These are phyloP conservation scores for Seminavis robusta DNA, from an alignment of 108 stramenopile genomes.

Conservation along the genomic window DNA sequence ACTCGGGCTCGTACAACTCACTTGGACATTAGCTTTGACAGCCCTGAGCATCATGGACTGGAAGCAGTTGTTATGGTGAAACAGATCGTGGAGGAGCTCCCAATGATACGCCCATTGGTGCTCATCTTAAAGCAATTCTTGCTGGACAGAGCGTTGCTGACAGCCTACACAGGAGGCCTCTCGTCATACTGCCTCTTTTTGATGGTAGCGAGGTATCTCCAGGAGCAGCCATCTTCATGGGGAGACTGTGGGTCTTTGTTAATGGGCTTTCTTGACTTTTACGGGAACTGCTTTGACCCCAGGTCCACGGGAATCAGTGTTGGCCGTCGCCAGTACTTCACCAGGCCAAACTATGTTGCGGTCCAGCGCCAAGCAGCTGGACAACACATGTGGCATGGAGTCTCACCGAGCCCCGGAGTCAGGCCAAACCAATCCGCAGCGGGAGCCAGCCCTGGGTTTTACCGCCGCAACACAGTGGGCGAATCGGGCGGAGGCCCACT, in stretches of 20 bases:
- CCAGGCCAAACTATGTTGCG: slow-evolving; percentile 44
- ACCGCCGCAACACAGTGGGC: neutral
- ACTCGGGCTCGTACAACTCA: slow-evolving; percentile 60
- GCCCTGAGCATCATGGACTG: slow-evolving; percentile 76
- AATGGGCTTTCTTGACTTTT: slow-evolving; percentile 93
- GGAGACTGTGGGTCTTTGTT: slow-evolving; percentile 88
- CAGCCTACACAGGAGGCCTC: slow-evolving; percentile 89
- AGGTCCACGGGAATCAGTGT: slow-evolving; percentile 84
- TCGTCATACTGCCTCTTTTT: slow-evolving; percentile 89
- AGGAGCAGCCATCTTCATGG: slow-evolving; percentile 71
- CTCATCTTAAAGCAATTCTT: slow-evolving; percentile 86
- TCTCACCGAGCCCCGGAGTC: too few species aligned
- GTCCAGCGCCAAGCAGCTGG: slow-evolving; percentile 6
- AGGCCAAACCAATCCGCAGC: slow-evolving; percentile 18
- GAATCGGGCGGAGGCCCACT: too few species aligned
- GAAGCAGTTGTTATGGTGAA: slow-evolving; percentile 68
- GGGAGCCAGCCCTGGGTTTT: neutral
- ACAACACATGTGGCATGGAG: slow-evolving; percentile 6
- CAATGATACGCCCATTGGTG: slow-evolving; percentile 71
- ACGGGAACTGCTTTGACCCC: slow-evolving; percentile 91
- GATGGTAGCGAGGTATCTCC: slow-evolving; percentile 86
- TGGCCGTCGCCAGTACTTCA: slow-evolving; percentile 63
- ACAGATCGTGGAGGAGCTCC: slow-evolving; percentile 55
- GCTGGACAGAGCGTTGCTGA: slow-evolving; percentile 79
- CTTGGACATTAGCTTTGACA: slow-evolving; percentile 81